Base-by-base conservation (phyloP, 2,329 filamentous ascomycete species). In the Blastomyces silverae region DNA sequence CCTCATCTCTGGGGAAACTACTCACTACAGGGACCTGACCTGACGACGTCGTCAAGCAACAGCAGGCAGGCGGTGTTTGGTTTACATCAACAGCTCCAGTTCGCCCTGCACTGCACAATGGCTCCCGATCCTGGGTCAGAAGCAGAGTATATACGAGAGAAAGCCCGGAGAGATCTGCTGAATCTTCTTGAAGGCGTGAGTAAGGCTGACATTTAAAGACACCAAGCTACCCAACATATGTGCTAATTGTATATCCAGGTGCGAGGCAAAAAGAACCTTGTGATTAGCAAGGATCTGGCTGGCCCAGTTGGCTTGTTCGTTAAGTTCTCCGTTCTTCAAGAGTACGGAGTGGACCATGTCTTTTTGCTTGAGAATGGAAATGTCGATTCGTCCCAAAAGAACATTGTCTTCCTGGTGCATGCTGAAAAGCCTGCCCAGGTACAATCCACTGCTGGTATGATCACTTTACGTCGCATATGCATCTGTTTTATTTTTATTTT, bases 321-420 rank as follows among this genome's bases (percentile, higher is more conserved):
- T 79, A 97, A 97, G 77, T 96, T 97, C 73, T 93, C 93, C 28
- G 93, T 90, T 11, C 84, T 97, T 20, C 91, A 97, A 75, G 94
- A 99, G 73, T 97, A 97, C 80, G 95, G 95, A 39, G 92, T 99
- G 70, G 92, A 97, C 78, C 96, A 96, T 77, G 91, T 97, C 70
- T 99, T 97, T 81, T 89, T 97, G 73, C 83, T 99, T 58, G 94
- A 99, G 78, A 97, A 97, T 78, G 86, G 89, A 73, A 97, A 99
- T 78, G 88, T 92, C 76, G 93, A 97, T 78, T 90, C 91, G 22
- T 95, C 89, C 73, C 94, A 97, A 79, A 88, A 90, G 73, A 99
- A 97, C 82, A 87, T 99, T 68, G 85, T 99, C 70, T 99, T 97
- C 79, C 85, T 99, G 70, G 90, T 92, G 22, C 85, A 92, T 73